Evolutionary conservation across 1,284 basidiomycete species (phyloP).

Genomic region (Entoloma clypeatum): DNA sequence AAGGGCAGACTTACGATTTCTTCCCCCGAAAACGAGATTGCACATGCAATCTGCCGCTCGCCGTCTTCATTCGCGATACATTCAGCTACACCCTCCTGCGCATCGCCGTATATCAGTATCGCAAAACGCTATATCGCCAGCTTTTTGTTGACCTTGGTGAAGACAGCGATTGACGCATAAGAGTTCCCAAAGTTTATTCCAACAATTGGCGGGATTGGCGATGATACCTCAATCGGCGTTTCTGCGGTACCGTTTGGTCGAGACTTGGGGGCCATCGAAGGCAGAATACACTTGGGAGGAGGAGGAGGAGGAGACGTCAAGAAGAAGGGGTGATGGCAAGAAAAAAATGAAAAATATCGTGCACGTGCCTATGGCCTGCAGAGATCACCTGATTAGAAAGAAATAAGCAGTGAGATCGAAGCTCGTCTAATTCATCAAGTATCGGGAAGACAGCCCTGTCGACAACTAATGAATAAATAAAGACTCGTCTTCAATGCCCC

Average conservation of each 20-base stretch:
- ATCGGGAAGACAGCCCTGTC: too few relatives aligned
- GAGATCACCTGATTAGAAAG: too few relatives aligned
- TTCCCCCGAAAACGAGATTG: constrained; percentile 88
- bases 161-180: constrained; percentile 92
- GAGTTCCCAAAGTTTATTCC: constrained; percentile 98
- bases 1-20: constrained; percentile 63
- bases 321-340: too few relatives aligned
- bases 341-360: too few relatives aligned
- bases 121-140: constrained; percentile 4
- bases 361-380: too few relatives aligned
- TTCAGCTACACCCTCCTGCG: constrained; percentile 82
- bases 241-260: constrained; percentile 31
- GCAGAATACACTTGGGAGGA: too few relatives aligned
- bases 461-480: too few relatives aligned
- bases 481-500: too few relatives aligned
- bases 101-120: constrained; percentile 3
- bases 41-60: constrained; percentile 95
- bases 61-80: constrained; percentile 99
- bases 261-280: constrained; percentile 20
- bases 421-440: too few relatives aligned
- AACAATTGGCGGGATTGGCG: constrained; percentile 56
- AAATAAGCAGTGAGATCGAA: too few relatives aligned
- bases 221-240: constrained; percentile 20
- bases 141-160: constrained; percentile 98
- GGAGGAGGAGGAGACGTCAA: too few relatives aligned